Base-by-base conservation (phyloP, 805 yeast genomes). In the Nakazawaea wyomingensis region DNA sequence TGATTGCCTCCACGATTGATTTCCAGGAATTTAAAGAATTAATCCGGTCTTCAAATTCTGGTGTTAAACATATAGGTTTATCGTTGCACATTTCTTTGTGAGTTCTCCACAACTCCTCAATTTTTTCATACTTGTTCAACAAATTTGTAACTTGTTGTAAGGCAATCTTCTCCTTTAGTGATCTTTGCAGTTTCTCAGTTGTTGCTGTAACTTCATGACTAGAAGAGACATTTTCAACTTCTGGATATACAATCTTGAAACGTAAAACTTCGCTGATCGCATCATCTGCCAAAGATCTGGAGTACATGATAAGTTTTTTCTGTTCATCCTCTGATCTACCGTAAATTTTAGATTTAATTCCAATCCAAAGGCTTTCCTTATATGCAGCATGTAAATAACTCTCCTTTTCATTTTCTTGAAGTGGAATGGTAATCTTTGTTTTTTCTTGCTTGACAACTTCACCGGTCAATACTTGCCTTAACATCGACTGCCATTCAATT, bases 401-500 rank as follows among this genome's bases (percentile, higher is more conserved):
- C 50, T 78, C 82, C 44, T 59, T 56, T 44, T 62, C 69, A 46
- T 54, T 58, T 45, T 71, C 68, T 29, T 48, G 53, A 20, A 61
- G 58, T 29, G 74, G 80, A 41, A 72, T 75, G 13, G 76, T 79
- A 43, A 85, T 71, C 60, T 82, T 82, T 4, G 86, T 82, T 62
- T 91, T 93, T 56, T 93, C 99, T 10, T 91, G 82, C 28, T 83
- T 76, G 17, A 93, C 89, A 42, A 93, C 96, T 61, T 93, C 98
- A 52, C 99, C 98, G 3, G 95, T 91, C 28, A 93, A 73, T 3
- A 93, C 98, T 3, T 89, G 75, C 9, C 85, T 75, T 38, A 93
- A 70, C 96, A 93, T 88, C 0, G 91, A 77, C 62, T 93, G 98
- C 99, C 99, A 93, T 62, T 89, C 96, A 10, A 90, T 67, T 38